Base-by-base conservation (phyloP, 2,329 filamentous ascomycete species). In the Fusarium staphyleae region DNA sequence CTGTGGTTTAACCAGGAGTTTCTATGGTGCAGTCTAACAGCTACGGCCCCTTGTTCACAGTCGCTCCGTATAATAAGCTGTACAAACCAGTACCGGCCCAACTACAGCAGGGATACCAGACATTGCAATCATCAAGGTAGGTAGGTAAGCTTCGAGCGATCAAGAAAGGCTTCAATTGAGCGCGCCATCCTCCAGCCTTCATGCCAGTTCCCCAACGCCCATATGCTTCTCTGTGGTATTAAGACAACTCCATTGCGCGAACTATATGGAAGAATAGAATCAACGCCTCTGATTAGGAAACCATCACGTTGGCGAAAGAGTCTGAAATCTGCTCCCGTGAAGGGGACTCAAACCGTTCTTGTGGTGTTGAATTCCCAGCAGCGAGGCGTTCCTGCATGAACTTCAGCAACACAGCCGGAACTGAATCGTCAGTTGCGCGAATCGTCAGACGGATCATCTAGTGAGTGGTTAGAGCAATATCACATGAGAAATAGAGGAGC, bases 361-460 rank as follows among this genome's bases (percentile, higher is more conserved):
- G 69, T 13, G 66, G 53, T 19, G 74, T 77, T 24, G 78, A 76
- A 18, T 75, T 65, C 5, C 86, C 86, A 7, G 74, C 70, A 7
- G 88, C 81, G 40, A 98, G 79, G 57, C 89, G 84, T 60, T 93
- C 90, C 70, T 96, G 89, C 91, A 99, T 96, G 52, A 90, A 77
- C 73, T 91, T 93, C 68, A 95, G 78, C 50, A 99, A 72, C 15
- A 93, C 81, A 2, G 85, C 82, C 7, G 95, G 92, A 0, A 99
- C 91, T 26, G 81, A 84, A 69, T 98, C 95, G 68, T 98, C 93
- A 1, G 95, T 99, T 5, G 93, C 95, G 58, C 95, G 85, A 66
- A 99, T 88, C 0, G 95, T 99, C 55, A 98, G 81, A 46, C 95
- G 93, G 68, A 96, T 90, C 91, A 97, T 97, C 95, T 97, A 64